A percentile compares a stretch with the other conserved stretches of the same genome.
Evolutionary conservation across 225 moss, liverwort and hornwort genomes (phyloP).

Genomic region (Thuidium tamariscinum): DNA sequence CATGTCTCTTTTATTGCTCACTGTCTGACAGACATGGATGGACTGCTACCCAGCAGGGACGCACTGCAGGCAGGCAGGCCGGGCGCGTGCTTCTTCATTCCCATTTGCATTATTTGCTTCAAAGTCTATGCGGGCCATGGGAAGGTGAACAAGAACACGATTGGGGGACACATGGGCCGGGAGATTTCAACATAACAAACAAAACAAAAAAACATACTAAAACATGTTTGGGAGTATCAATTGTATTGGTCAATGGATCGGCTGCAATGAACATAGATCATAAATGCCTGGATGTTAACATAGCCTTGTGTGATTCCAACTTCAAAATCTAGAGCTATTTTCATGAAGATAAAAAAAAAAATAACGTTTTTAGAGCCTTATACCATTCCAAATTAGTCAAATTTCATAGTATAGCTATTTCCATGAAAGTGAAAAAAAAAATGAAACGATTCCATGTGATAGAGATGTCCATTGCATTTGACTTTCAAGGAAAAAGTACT

Average conservation of each 20-base stretch:
- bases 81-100: background rate
- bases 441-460: fast-evolving
- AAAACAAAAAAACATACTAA: no score
- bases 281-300: background rate
- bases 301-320: background rate
- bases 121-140: background rate
- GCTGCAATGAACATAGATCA: background rate
- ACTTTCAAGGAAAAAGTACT: background rate
- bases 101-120: background rate
- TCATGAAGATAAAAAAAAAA: fast-evolving
- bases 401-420: background rate
- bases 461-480: background rate
- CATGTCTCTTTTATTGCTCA: background rate
- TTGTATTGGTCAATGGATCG: background rate
- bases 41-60: background rate
- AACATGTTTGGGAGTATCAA: background rate
- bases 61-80: background rate
- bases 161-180: no score
- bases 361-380: fast-evolving
- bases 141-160: no score
- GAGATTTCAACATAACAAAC: no score
- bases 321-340: background rate
- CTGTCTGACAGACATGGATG: background rate
- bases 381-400: background rate
- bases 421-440: background rate